Base-by-base conservation (phyloP, 2,329 filamentous ascomycete genomes). In the Pseudogymnoascus sp. region DNA sequence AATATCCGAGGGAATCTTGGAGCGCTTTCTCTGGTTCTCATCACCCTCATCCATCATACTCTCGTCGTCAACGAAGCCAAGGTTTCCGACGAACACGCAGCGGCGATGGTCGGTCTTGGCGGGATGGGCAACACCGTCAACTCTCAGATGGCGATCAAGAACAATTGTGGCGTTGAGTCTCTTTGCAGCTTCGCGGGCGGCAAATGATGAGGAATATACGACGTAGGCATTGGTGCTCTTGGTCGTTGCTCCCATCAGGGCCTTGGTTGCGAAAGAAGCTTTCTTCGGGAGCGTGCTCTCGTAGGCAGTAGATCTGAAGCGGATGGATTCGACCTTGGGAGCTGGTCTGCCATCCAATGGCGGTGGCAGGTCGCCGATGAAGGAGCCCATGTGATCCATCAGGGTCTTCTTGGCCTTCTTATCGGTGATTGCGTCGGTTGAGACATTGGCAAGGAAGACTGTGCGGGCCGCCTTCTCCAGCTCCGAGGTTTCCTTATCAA, bases 31-130 rank as follows among this genome's bases (percentile, higher is more conserved):
- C 58, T 85, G 83, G 39, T 82, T 85, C 47, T 87, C 81, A 58
- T 83, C 86, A 39, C 85, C 84, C 34, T 86, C 80, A 58, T 83
- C 82, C 20, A 89, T 75, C 58, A 88, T 79, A 38, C 83, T 89
- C 75, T 97, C 92, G 66, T 97, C 91, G 69, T 97, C 93, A 14
- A 99, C 90, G 69, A 99, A 99, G 58, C 91, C 91, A 1, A 99
- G 81, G 71, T 99, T 99, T 54, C 94, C 94, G 25, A 99, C 90
- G 70, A 99, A 99, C 14, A 99, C 87, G 73, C 94, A 99, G 60
- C 92, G 88, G 62, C 88, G 86, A 73, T 96, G 86, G 71, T 96
- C 93, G 16, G 87, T 84, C 39, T 87, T 83, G 12, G 89, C 81
- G 0, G 94, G 94, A 74, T 97, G 91, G 0, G 92, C 90, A 34